Evolutionary conservation across 1,139 yeast species (phyloP), one percentile per base, ranked within the genome.

Genomic region (Candida glucosophila): DNA sequence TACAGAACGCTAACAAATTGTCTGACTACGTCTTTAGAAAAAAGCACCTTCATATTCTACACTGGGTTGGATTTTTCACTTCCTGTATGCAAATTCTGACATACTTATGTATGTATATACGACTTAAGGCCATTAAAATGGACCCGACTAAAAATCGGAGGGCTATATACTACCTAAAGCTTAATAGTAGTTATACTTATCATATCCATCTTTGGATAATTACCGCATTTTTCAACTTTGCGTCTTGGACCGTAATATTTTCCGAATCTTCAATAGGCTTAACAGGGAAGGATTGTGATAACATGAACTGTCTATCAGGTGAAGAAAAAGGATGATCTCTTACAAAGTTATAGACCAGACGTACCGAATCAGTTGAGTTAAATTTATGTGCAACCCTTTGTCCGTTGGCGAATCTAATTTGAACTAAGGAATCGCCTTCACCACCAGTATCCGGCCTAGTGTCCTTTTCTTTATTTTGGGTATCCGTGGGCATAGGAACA

Each of bases 331-430:
- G 65, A 28, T 64, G 62, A 14, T 30, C 35, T 25, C 63, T 58
- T 9, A 85, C 92, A 52, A 71, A 81, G 10, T 74, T 78, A 45
- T 80, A 88, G 10, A 90, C 69, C 16, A 48, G 63, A 25, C 71
- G 61, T n/a, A 88, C 77, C 1, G 83, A 58, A 30, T 79, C 93
- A 2, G 67, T 41, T 3, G 85, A 61, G 36, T 73, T 62, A 49
- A 90, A 79, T 28, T 70, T 70, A 25, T 73, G 74, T 6, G 85
- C 67, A 14, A 69, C 61, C 32, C 81, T 67, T 37, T 76, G 67
- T 3, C 97, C 97, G 42, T 74, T 80, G 2, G 93, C 92, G 36
- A 88, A 69, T 44, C 97, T 72, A 14, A 90, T 73, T 53, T 86
- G 96, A 4, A 90, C 77, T 7, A 67, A 57, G 0, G 92, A 66